These are phyloP conservation scores for Sporopachydermia lactativora DNA, from an alignment of 805 yeast species.

Conservation along the genomic window DNA sequence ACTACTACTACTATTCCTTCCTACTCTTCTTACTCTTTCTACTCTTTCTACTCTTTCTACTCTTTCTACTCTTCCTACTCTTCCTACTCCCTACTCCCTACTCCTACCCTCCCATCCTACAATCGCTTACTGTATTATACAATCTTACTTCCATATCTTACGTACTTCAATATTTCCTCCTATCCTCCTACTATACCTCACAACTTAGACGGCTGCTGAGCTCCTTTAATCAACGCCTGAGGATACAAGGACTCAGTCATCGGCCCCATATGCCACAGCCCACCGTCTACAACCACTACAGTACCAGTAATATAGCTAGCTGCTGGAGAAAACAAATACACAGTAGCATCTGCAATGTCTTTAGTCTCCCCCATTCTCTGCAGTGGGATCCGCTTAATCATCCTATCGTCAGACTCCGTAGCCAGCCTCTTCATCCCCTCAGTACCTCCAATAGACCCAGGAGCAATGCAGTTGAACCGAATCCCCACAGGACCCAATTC, in stretches of 20 bases:
- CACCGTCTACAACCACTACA: slow-evolving; percentile 79
- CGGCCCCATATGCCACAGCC: slow-evolving; percentile 68
- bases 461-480: slow-evolving; percentile 75
- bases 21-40: no score
- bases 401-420: slow-evolving; percentile 24
- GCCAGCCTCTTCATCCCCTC: slow-evolving; percentile 67
- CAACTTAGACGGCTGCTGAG: background rate
- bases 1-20: no score
- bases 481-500: slow-evolving; percentile 88
- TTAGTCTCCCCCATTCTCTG: slow-evolving; percentile 39
- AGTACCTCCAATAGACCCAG: slow-evolving; percentile 79
- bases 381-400: slow-evolving; percentile 38
- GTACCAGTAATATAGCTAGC: slow-evolving; percentile 69
- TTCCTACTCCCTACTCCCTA: no score
- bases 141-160: no score
- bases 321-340: slow-evolving; percentile 72
- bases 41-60: no score
- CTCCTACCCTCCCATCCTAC: no score
- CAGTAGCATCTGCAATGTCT: slow-evolving; percentile 84
- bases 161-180: no score
- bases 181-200: no score
- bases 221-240: background rate
- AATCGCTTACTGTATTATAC: no score
- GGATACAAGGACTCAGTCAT: background rate
- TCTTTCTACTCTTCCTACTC: no score